Percentiles rank a stretch among this genome's conserved stretches.
These are phyloP conservation scores for Ophiostoma ulmi DNA, from an alignment of 2,329 filamentous ascomycete species.

Conservation along the genomic window DNA sequence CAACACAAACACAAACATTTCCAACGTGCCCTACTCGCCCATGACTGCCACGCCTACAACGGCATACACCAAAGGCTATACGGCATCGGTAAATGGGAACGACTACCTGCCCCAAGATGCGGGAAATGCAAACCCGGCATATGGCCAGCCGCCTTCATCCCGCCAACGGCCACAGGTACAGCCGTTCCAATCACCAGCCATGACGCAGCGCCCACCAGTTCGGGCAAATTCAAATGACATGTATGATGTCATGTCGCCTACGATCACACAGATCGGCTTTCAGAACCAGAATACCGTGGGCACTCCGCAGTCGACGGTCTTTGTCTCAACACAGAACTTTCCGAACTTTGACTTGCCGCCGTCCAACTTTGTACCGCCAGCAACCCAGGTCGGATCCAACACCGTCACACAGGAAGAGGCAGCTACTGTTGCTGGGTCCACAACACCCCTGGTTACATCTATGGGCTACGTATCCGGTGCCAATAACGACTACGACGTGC, in stretches of 20 bases:
- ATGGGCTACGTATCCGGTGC: conserved; percentile 37
- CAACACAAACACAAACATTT: conserved; percentile 31
- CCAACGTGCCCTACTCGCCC: conserved; percentile 41
- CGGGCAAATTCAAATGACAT: conserved; percentile 39
- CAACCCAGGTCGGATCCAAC: neutral
- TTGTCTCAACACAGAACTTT: conserved; percentile 57
- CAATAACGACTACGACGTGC: conserved; percentile 46
- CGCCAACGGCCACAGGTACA: neutral
- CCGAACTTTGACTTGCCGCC: conserved; percentile 59
- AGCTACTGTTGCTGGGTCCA: neutral
- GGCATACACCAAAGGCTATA: conserved; percentile 35
- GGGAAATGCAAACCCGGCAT: conserved; percentile 30
- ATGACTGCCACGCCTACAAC: conserved; percentile 42
- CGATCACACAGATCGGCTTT: conserved; percentile 46
- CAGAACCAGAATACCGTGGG: conserved; percentile 39
- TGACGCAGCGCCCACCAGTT: conserved; percentile 43
- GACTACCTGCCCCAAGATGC: conserved; percentile 44
- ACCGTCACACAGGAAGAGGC: neutral
- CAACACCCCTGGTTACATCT: neutral
- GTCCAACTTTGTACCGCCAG: conserved; percentile 48
- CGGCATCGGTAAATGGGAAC: conserved; percentile 35
- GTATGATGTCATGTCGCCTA: conserved; percentile 52
- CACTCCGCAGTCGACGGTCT: conserved; percentile 46
- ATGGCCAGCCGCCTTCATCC: conserved; percentile 27
- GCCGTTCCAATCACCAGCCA: conserved; percentile 35